Evolutionary conservation across 1,284 basidiomycete genomes (phyloP).

Genomic region (Meripilus lineatus): DNA sequence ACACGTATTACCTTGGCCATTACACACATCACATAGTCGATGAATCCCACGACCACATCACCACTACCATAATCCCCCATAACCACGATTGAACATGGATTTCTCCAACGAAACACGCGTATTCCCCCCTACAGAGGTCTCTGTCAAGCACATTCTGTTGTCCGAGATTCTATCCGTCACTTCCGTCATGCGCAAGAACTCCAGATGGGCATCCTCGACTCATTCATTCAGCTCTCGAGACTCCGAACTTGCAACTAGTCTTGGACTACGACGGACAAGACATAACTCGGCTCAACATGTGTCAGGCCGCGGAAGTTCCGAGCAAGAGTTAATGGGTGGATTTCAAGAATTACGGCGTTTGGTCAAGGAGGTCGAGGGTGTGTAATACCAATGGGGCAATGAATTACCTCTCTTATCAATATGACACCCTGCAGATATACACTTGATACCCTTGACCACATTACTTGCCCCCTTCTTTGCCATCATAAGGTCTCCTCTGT

Average conservation of each 20-base stretch:
- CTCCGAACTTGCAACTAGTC: conserved; percentile 62
- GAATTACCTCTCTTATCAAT: neutral
- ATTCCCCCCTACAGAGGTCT: conserved; percentile 30
- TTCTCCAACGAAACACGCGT: neutral
- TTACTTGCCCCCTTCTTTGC: conserved; percentile 89
- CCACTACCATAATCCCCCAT: neutral
- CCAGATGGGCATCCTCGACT: conserved; percentile 79
- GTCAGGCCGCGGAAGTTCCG: conserved; percentile 47
- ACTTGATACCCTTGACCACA: conserved; percentile 46
- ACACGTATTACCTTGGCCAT: conserved; percentile 7
- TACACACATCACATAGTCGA: neutral
- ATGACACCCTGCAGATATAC: conserved; percentile 44
- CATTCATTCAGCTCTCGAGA: conserved; percentile 57
- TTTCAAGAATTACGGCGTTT: conserved; percentile 84
- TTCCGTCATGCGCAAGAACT: conserved; percentile 96
- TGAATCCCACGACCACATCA: neutral
- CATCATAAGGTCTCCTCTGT: conserved; percentile 88
- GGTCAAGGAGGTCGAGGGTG: conserved; percentile 72
- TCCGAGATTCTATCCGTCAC: conserved; percentile 92
- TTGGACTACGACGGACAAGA: conserved; percentile 65
- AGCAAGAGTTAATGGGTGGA: conserved; percentile 82
- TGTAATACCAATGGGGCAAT: no score
- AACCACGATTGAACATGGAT: neutral
- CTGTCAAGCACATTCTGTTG: conserved; percentile 73
- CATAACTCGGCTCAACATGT: conserved; percentile 30